Conservation (phyloP, 129 eudicot genomes). For the Tagetes erecta region DNA sequence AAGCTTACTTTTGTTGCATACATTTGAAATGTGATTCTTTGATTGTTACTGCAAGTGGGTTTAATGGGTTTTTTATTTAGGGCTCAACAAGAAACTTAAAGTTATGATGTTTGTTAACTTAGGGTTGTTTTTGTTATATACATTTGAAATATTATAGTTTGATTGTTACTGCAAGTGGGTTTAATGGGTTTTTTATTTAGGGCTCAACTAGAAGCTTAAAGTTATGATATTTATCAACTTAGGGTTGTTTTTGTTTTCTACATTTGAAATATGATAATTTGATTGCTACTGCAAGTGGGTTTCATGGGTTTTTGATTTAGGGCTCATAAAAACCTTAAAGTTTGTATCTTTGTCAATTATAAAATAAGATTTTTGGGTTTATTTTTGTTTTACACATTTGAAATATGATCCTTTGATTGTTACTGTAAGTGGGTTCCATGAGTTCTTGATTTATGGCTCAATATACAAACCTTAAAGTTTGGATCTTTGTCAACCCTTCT, state of each 20-base stretch:
- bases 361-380: slow-evolving; percentile 39
- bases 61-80: slow-evolving; percentile 19
- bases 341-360: slow-evolving; percentile 47
- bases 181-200: slow-evolving; percentile 30
- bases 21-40: slow-evolving; percentile 35
- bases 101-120: neutral
- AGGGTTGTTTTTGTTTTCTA: slow-evolving; percentile 23
- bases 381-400: slow-evolving; percentile 24
- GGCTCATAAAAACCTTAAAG: slow-evolving; percentile 48
- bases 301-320: slow-evolving; percentile 23
- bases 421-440: slow-evolving; percentile 43
- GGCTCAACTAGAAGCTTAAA: no score
- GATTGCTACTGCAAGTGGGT: slow-evolving; percentile 51
- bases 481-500: no score
- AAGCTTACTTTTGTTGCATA: slow-evolving; percentile 23
- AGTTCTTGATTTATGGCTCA: no score
- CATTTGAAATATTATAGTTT: slow-evolving; percentile 37
- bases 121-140: slow-evolving; percentile 24
- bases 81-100: no score
- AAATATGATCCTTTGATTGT: slow-evolving; percentile 44
- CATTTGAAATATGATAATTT: slow-evolving; percentile 35
- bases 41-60: slow-evolving; percentile 51
- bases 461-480: no score
- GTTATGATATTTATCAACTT: neutral
- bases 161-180: slow-evolving; percentile 50